Base-by-base conservation (phyloP, 2,329 filamentous ascomycete genomes). In the Polychaeton citri region DNA sequence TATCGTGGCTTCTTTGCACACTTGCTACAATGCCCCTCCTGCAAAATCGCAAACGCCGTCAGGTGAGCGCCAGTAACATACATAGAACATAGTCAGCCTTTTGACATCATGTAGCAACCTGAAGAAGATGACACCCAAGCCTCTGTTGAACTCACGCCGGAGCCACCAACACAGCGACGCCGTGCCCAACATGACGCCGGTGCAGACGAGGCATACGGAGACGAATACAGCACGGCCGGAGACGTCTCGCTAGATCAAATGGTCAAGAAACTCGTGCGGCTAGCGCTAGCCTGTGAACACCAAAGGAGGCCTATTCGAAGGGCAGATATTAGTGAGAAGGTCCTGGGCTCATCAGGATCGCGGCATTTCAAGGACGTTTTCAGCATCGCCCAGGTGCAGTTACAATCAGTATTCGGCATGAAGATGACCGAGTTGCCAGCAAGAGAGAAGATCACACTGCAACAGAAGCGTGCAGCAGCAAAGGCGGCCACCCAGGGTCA, bases 391-490 rank as follows among this genome's bases (percentile, higher is more conserved):
- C 88, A 98, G 56, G 60, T 65, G 21, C 72, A 81, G 45, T 64
- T 98, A 24, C 66, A 69, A 33, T 62, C 63, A 2, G 70, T 78
- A 1, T 96, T 94, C 60, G 90, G 90, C n/a, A 94, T 96, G 86
- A 72, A 87, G 55, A 72, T 98, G 68, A 69, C 75, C 3, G 87
- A 95, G 60, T 66, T 96, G 34, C 86, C 90, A 0, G 66, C 72
- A 1, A 74, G 72, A 50, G 88, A 95, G 51, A 92, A 86, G 58
- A 71, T 82, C 33, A 85, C 85, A 0, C 61, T 94, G 21, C 76
- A 76, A 40, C 82, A 93, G 53, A 74, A 84, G 48, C 78, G 81
- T 67, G 72, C 70, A 24, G 72, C 71, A 21, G 62, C 62, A 17
- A 58, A 63, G 12, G 55, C 68, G 9, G 66, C 60, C 18, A 63